Conservation (phyloP, 371 early-diverging fungal species). For the Batrachochytrium dendrobatidis region DNA sequence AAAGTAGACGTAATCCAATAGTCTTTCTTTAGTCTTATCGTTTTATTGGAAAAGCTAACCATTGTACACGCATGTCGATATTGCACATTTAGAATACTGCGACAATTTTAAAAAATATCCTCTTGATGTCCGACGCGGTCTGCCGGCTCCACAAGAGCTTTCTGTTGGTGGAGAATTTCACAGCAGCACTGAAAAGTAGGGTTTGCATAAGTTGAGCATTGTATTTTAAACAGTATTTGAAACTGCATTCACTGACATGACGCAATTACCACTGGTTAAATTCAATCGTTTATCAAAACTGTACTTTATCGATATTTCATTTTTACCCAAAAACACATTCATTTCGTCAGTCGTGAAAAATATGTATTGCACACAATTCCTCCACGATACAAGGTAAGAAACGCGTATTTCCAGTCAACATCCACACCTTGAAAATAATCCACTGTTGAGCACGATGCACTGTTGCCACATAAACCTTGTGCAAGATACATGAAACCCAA, state of each 20-base stretch:
- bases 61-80: background rate
- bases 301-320: background rate
- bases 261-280: background rate
- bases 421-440: background rate
- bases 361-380: constrained; percentile 23
- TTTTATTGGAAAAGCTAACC: background rate
- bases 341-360: constrained; percentile 31
- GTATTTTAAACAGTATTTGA: background rate
- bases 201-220: background rate
- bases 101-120: constrained; percentile 29
- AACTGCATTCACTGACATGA: background rate
- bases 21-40: background rate
- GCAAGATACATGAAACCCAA: background rate
- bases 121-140: constrained; percentile 20
- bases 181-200: constrained; percentile 36
- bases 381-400: constrained; percentile 16
- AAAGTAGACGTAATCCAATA: background rate
- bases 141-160: constrained; percentile 29
- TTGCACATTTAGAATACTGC: constrained; percentile 25
- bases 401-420: background rate
- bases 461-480: too few relatives aligned
- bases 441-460: too few relatives aligned
- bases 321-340: background rate
- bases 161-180: constrained; percentile 34
- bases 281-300: background rate